Percentiles rank a stretch among this genome's conserved stretches.
Conservation (phyloP, 2,329 filamentous ascomycete genomes). For the Dothideomycetes sp. region DNA sequence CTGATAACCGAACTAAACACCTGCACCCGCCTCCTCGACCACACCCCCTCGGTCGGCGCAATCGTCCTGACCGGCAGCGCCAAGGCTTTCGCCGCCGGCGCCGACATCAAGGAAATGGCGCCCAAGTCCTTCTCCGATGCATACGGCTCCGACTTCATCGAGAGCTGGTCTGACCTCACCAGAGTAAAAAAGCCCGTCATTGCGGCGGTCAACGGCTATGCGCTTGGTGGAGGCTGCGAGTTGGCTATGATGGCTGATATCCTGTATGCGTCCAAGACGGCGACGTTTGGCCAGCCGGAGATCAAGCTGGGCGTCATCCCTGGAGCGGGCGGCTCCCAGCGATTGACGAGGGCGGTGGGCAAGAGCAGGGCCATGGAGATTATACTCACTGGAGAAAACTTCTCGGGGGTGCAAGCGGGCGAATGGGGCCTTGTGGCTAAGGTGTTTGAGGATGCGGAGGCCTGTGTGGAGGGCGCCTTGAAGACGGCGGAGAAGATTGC, state of each 20-base stretch:
- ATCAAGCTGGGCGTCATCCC: constrained; percentile 91
- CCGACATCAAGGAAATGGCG: constrained; percentile 99
- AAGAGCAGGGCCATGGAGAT: constrained; percentile 83
- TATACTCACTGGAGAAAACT: constrained; percentile 74
- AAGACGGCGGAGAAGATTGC: constrained; percentile 85
- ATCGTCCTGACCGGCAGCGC: constrained; percentile 82
- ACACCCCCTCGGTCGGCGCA: constrained; percentile 56
- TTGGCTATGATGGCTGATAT: constrained; percentile 97
- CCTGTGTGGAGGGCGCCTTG: constrained; percentile 69
- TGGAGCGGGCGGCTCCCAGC: constrained; percentile 82
- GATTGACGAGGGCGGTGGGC: constrained; percentile 59
- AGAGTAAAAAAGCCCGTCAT: constrained; percentile 88
- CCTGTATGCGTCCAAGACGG: constrained; percentile 73
- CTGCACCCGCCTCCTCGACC: constrained; percentile 60
- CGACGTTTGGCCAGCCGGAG: constrained; percentile 94
- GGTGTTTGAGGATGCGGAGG: constrained; percentile 68
- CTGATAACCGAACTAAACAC: constrained; percentile 84
- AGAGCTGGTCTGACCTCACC: constrained; percentile 80
- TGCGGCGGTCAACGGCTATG: constrained; percentile 86
- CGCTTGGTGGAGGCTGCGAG: constrained; percentile 90
- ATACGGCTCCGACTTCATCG: constrained; percentile 86
- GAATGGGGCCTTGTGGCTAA: constrained; percentile 84
- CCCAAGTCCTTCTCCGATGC: constrained; percentile 79
- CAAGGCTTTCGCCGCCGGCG: constrained; percentile 87
- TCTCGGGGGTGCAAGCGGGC: constrained; percentile 73